These are phyloP conservation scores for Dendrothele bispora DNA, from an alignment of 768 basidiomycete species.

Conservation along the genomic window DNA sequence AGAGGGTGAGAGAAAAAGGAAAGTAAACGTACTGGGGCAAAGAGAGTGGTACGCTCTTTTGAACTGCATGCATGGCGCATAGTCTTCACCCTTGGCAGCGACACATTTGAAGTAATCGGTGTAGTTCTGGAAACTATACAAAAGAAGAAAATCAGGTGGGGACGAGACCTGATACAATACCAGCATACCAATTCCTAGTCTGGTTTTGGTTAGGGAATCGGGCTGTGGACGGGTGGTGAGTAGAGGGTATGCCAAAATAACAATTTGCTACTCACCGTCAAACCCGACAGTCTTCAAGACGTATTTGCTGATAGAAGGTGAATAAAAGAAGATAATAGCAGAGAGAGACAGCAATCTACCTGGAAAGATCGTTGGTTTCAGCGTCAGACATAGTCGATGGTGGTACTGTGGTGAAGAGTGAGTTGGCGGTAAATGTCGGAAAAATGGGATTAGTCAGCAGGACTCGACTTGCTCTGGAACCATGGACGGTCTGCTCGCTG, in stretches of 20 bases:
- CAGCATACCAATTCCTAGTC: constrained; percentile 87
- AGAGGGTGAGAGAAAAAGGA: constrained; percentile 4
- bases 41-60: constrained; percentile 93
- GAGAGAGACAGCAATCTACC: constrained; percentile 33
- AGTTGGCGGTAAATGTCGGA: constrained; percentile 44
- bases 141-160: constrained; percentile 5
- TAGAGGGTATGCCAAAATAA: neutral
- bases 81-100: constrained; percentile 96
- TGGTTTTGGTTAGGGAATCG: constrained; percentile 93
- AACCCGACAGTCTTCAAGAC: constrained; percentile 94
- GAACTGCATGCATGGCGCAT: constrained; percentile 98
- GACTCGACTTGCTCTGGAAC: constrained; percentile 18
- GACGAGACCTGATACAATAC: neutral
- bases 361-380: constrained; percentile 47
- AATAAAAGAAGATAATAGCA: neutral
- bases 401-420: constrained; percentile 23
- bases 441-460: constrained; percentile 34
- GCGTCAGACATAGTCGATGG: constrained; percentile 58
- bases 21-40: constrained; percentile 85
- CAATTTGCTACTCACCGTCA: constrained; percentile 57
- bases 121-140: constrained; percentile 88
- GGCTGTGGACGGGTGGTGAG: constrained; percentile 43
- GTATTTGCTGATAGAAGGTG: constrained; percentile 60
- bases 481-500: constrained; percentile 92
- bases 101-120: constrained; percentile 99